A percentile compares a stretch with the other conserved stretches of the same genome.
These are phyloP conservation scores for Hirsutella rhossiliensis DNA, from an alignment of 2,329 filamentous ascomycete species.

Conservation along the genomic window DNA sequence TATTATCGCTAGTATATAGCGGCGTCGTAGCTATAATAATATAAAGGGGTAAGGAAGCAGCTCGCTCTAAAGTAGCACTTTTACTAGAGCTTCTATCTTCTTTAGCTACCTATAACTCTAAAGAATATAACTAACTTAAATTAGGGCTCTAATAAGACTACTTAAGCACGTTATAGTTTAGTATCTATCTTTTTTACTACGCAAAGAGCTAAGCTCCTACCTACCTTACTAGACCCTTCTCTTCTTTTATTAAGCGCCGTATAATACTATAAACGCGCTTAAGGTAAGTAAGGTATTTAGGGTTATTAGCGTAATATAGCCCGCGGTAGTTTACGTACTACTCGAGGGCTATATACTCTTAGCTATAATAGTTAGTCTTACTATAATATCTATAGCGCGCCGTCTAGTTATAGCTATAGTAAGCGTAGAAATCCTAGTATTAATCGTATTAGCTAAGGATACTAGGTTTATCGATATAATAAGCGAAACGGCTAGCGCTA, in stretches of 20 bases:
- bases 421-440: background rate
- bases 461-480: background rate
- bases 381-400: background rate
- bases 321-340: background rate
- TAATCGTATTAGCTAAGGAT: background rate
- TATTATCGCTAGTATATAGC: background rate
- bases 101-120: background rate
- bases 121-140: background rate
- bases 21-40: background rate
- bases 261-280: background rate
- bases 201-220: background rate
- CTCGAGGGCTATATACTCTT: background rate
- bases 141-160: background rate
- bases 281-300: background rate
- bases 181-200: background rate
- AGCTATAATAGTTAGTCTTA: background rate
- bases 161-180: background rate
- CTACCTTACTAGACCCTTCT: background rate
- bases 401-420: background rate
- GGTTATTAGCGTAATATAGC: background rate
- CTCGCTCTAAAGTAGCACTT: background rate
- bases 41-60: background rate
- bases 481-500: background rate
- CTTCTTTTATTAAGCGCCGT: background rate
- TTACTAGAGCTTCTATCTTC: background rate